Evolutionary conservation across 441 rosid genomes (phyloP).

Genomic region (Populus trichocarpa): DNA sequence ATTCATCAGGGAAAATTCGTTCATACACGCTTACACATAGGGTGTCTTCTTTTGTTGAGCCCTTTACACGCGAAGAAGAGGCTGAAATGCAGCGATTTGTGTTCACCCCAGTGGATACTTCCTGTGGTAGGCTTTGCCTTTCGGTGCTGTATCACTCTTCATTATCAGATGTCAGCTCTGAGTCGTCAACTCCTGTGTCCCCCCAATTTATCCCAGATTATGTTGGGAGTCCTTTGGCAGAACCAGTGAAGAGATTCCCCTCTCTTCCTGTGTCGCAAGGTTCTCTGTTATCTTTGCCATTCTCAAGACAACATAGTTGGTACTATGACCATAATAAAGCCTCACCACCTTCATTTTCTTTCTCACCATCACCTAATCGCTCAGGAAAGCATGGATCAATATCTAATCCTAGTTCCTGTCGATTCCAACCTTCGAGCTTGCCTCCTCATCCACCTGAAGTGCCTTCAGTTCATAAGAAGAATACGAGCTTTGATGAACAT

Average conservation of each 20-base stretch:
- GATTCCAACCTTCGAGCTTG: constrained; percentile 36
- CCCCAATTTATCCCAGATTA: constrained; percentile 81
- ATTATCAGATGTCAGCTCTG: constrained; percentile 57
- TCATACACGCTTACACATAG: constrained; percentile 67
- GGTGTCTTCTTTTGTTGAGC: constrained; percentile 75
- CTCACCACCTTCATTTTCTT: constrained; percentile 68
- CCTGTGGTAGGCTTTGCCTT: constrained; percentile 83
- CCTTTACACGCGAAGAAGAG: constrained; percentile 77
- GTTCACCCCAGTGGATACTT: constrained; percentile 79
- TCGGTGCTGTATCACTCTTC: constrained; percentile 64
- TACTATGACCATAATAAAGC: constrained; percentile 61
- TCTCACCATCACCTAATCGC: constrained; percentile 78
- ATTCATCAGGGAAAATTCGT: constrained; percentile 58
- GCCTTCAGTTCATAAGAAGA: constrained; percentile 42
- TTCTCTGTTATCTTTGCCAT: constrained; percentile 71
- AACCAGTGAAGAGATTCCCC: constrained; percentile 74
- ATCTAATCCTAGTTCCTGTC: constrained; percentile 47
- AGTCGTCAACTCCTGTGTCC: constrained; percentile 67
- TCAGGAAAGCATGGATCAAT: constrained; percentile 57
- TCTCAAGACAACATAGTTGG: constrained; percentile 84
- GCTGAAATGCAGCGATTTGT: constrained; percentile 78
- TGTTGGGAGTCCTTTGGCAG: constrained; percentile 94
- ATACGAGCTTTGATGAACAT: constrained; percentile 48
- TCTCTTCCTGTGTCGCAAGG: constrained; percentile 63
- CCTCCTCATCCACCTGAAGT: constrained; percentile 64